Conservation (phyloP, 2,329 filamentous ascomycete genomes). For the Leptodontidium sp. region DNA sequence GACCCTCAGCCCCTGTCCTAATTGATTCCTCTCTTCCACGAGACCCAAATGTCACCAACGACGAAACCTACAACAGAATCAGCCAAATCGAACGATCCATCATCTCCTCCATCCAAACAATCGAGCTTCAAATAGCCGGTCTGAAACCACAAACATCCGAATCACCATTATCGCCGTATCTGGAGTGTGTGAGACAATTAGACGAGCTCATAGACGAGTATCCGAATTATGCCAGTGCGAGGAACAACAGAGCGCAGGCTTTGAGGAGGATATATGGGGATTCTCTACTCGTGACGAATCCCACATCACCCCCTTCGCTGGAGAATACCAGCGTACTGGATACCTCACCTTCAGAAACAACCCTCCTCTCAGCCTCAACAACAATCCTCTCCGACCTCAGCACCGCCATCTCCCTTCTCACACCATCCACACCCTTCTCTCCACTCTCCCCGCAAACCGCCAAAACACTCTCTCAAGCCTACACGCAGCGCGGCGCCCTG, state of each 20-base stretch:
- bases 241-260: conserved; percentile 79
- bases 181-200: conserved; percentile 57
- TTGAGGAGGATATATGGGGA: conserved; percentile 69
- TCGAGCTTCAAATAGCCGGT: conserved; percentile 61
- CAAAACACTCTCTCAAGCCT: conserved; percentile 72
- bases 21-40: conserved; percentile 60
- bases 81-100: conserved; percentile 61
- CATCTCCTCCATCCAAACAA: conserved; percentile 60
- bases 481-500: conserved; percentile 75
- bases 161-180: conserved; percentile 55
- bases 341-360: conserved; percentile 53
- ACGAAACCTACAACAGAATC: conserved; percentile 58
- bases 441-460: conserved; percentile 70
- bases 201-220: conserved; percentile 62
- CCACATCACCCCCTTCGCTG: background rate
- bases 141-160: conserved; percentile 33
- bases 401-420: conserved; percentile 64
- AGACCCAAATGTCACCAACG: conserved; percentile 64
- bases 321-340: conserved; percentile 30
- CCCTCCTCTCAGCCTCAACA: conserved; percentile 51
- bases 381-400: conserved; percentile 62
- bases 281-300: conserved; percentile 56
- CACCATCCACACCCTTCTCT: conserved; percentile 58
- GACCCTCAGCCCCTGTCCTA: conserved; percentile 61
- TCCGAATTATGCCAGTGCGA: conserved; percentile 74